Percentiles rank a stretch among this genome's conserved stretches.
These are phyloP conservation scores for Chytriomyces sp. DNA, from an alignment of 192 early-diverging fungal genomes.

Conservation along the genomic window DNA sequence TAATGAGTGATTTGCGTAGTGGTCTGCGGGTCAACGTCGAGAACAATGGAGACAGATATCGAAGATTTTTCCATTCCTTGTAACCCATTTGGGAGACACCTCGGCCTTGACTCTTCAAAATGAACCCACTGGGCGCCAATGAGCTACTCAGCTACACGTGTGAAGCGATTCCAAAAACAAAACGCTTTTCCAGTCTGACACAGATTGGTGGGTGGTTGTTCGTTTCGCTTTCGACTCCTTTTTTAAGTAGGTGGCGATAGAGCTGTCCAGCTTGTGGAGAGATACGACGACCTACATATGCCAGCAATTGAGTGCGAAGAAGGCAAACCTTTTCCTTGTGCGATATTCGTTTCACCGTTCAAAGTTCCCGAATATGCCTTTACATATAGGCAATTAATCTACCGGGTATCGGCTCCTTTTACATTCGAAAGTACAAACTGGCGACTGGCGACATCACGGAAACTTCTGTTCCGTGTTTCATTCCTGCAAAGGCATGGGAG, in stretches of 20 bases:
- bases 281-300: constrained; percentile 33
- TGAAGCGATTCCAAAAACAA: constrained; percentile 43
- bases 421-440: constrained; percentile 31
- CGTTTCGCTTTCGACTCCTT: neutral
- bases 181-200: constrained; percentile 44
- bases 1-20: too few species aligned
- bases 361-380: too few species aligned
- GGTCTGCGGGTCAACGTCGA: too few species aligned
- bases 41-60: too few species aligned
- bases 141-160: constrained; percentile 39
- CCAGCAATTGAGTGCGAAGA: constrained; percentile 30
- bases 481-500: constrained; percentile 46
- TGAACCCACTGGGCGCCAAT: constrained; percentile 42
- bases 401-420: constrained; percentile 48
- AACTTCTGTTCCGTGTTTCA: constrained; percentile 31
- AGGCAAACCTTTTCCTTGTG: too few species aligned
- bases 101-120: too few species aligned
- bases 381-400: constrained; percentile 38
- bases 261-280: constrained; percentile 44
- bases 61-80: too few species aligned
- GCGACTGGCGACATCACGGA: constrained; percentile 21
- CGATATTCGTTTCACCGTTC: too few species aligned
- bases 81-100: too few species aligned
- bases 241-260: constrained; percentile 14
- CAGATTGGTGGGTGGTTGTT: constrained; percentile 30